Base-by-base conservation (phyloP, 306 rosid genomes). In the Ormosia emarginata region DNA sequence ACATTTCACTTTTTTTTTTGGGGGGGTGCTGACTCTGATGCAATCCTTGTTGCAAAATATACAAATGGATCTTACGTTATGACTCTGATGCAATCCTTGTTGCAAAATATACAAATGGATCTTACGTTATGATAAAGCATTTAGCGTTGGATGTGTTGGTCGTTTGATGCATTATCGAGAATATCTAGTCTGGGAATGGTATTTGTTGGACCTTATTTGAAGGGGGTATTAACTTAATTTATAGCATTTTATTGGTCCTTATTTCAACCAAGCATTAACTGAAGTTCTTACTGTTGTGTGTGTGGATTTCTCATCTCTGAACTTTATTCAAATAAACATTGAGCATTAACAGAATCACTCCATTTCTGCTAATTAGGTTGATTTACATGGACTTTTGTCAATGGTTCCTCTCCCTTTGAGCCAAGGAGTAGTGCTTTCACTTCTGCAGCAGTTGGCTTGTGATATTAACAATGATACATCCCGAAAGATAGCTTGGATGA, bases 341-440 rank as follows among this genome's bases (percentile, higher is more conserved):
- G 39, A 59, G 15, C 84, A 37, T 64, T 70, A 71, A 79, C 78
- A 3, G 33, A 32, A 49, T 49, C 6, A 58, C 69, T 33, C 6
- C 3, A 39, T 72, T 79, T 81, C 34, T 84, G 18, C 73, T 59
- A 58, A 80, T 52, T 92, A 96, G 99, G 97, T 92, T 81, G 97
- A 94, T 86, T 86, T 96, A 14, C 89, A 50, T 7, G 92, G 94
- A 57, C 79, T 96, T 15, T 53, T 96, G 85, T 55, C 93, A 13
- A 65, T 82, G 85, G 92, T 75, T 57, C 93, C 98, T 81, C 92
- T 92, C 17, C 97, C 97, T n/a, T 87, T 96, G 86, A 92, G 97
- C 90, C 99, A 96, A 85, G 99, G 98, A 58, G 98, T 94, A 73
- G 85, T 96, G 64, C 97, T 96, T 7, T 94, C 99, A 4, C 99